These are phyloP conservation scores for Lithospermum erythrorhizon DNA, from an alignment of 257 asterid genomes.

Conservation along the genomic window DNA sequence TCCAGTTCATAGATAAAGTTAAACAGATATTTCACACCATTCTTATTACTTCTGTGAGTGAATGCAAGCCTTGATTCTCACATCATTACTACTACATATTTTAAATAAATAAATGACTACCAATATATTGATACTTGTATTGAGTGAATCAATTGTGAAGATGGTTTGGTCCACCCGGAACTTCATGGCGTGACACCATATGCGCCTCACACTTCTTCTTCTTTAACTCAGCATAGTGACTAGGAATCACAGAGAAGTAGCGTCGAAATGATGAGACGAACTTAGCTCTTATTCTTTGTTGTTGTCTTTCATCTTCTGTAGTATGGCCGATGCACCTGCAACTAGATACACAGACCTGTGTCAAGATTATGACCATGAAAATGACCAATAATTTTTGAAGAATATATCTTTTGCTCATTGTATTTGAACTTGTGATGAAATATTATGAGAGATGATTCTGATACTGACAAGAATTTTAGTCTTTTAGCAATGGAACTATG, in stretches of 20 bases:
- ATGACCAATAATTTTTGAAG: conserved; percentile 1
- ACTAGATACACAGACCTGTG: conserved; percentile 2
- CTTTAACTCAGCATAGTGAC: conserved; percentile 8
- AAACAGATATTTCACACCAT: conserved; percentile 1
- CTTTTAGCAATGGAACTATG: not conserved
- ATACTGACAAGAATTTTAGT: no score
- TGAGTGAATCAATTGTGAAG: conserved; percentile 26
- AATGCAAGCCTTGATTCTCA: not conserved
- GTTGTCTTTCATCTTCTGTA: conserved; percentile 2
- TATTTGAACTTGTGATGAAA: no score
- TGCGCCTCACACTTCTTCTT: conserved; percentile 12
- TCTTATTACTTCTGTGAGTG: conserved; percentile 20
- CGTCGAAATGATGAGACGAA: conserved; percentile 15
- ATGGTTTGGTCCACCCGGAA: conserved; percentile 41
- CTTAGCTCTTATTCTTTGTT: conserved; percentile 17
- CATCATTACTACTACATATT: not conserved
- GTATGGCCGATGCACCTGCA: conserved; percentile 13
- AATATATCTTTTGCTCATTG: not conserved
- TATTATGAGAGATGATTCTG: no score
- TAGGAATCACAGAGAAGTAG: conserved; percentile 6
- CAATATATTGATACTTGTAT: not conserved
- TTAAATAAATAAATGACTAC: not conserved
- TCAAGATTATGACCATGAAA: conserved; percentile 10
- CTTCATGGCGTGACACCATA: conserved; percentile 24
- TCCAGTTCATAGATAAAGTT: conserved; percentile 1